Conservation (phyloP, 1,284 basidiomycete species). For the Apiotrichum siamense region DNA sequence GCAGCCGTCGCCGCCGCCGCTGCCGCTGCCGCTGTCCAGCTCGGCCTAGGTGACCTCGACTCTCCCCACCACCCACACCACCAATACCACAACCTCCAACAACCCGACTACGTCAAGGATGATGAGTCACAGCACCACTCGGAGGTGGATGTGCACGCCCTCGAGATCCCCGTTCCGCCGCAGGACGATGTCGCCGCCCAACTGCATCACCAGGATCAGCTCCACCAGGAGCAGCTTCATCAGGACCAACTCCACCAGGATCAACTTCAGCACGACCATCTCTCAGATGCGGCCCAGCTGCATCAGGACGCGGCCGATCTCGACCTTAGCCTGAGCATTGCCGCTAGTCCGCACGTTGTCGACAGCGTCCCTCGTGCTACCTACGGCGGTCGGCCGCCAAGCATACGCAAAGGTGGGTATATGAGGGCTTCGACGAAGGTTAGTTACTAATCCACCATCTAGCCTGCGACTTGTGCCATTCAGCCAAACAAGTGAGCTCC, state of each 20-base stretch:
- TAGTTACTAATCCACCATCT: background rate
- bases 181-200: conserved; percentile 9
- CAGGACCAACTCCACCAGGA: conserved; percentile 11
- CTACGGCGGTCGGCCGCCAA: conserved; percentile 33
- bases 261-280: background rate
- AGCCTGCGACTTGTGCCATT: conserved; percentile 46
- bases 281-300: background rate
- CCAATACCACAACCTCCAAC: conserved; percentile 35
- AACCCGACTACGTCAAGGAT: conserved; percentile 34
- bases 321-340: conserved; percentile 29
- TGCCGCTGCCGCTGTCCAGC: conserved; percentile 28
- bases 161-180: conserved; percentile 18
- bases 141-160: conserved; percentile 16
- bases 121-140: conserved; percentile 13
- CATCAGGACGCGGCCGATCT: conserved; percentile 16
- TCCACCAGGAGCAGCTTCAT: background rate
- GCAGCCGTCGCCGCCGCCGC: conserved; percentile 39
- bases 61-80: conserved; percentile 13
- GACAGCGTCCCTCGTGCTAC: conserved; percentile 5
- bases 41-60: conserved; percentile 24
- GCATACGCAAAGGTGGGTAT: conserved; percentile 39
- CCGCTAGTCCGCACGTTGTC: conserved; percentile 6
- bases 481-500: conserved; percentile 39
- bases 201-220: too few species aligned
- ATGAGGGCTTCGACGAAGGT: background rate